Base-by-base conservation (phyloP, 2,329 filamentous ascomycete genomes). In the Boeremia lycopersici region DNA sequence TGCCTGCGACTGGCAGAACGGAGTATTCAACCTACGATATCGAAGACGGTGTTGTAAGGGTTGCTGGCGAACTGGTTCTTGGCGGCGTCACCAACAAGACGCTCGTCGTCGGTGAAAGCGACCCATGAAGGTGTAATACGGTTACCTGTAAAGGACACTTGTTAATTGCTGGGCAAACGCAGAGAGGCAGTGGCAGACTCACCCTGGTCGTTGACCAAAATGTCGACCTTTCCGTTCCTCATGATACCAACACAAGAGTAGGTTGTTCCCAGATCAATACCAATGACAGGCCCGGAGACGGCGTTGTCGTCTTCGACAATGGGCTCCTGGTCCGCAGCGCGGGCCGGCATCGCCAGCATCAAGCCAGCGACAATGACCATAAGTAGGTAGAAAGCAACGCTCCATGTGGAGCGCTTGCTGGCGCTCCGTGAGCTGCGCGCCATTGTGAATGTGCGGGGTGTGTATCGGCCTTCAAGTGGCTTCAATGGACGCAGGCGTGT, bases 91-190 rank as follows among this genome's bases (percentile, higher is more conserved):
- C 95, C 95, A 68, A 99, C 92, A 66, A 99, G 84, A 75, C 95
- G 89, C 81, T 98, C 95, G 63, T 97, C 92, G 71, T 98, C 93
- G 78, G 92, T 98, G 79, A 96, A 96, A 73, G 91, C 92, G 75
- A 96, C 92, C 79, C 95, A 96, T 63, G 91, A 96, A 44, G 74
- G 74, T 42, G 74, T 76, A 61, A 76, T 76, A 68, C 74, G 74
- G 68, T 76, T 76, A 71, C 74, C 73, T 74, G 56, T 48, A 60
- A 25, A 62, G 56, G 54, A 55, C 45, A 62, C 44, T 40, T 61
- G 62, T 73, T 50, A 72, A 66, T 42, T 57, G 49, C 36, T 38
- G 51, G 53, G 33, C 38, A 29, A 26, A 17, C 2, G 12, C 40
- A 36, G 15, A 12, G 17, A 11, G 26, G 10, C 6, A 15, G 40